These are phyloP conservation scores for Nitzschia sp. DNA, from an alignment of 108 stramenopile genomes.

Conservation along the genomic window DNA sequence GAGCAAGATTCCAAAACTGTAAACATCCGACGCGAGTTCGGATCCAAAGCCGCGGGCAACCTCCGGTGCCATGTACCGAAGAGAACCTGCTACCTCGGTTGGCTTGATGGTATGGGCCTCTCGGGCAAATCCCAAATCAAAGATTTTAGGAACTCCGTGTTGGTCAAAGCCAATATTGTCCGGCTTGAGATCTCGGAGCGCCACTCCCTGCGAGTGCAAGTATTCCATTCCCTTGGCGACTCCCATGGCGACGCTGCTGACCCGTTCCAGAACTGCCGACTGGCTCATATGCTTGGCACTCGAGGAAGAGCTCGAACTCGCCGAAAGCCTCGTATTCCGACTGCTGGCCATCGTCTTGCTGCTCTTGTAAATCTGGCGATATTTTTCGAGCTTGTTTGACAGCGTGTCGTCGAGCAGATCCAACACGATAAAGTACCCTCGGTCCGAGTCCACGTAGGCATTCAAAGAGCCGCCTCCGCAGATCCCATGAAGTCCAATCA, in stretches of 20 bases:
- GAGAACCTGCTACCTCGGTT: conserved; percentile 48
- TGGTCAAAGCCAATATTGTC: conserved; percentile 57
- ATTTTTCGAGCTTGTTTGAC: conserved; percentile 37
- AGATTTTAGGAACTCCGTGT: conserved; percentile 45
- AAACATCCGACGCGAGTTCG: conserved; percentile 53
- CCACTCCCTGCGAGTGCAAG: conserved; percentile 42
- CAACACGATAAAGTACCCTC: conserved; percentile 61
- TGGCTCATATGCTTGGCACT: conserved; percentile 11
- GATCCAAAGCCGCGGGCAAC: conserved; percentile 41
- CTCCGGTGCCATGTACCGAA: conserved; percentile 78
- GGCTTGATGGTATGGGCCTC: conserved; percentile 24
- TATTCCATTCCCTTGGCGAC: conserved; percentile 62
- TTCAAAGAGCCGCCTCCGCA: conserved; percentile 15
- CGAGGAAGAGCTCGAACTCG: neutral
- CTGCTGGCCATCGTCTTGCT: neutral
- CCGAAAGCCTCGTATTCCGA: neutral
- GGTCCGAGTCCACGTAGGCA: conserved; percentile 32
- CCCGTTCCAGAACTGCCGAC: conserved; percentile 14
- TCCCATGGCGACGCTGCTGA: conserved; percentile 34
- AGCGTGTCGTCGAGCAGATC: conserved; percentile 60
- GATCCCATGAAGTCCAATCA: conserved; percentile 41
- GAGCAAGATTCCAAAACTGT: conserved; percentile 53
- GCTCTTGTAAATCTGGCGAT: conserved; percentile 11
- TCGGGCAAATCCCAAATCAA: conserved; percentile 63
- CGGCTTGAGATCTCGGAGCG: conserved; percentile 68